These are phyloP conservation scores for Neolentinus lepideus DNA, from an alignment of 1,284 basidiomycete genomes.

Conservation along the genomic window DNA sequence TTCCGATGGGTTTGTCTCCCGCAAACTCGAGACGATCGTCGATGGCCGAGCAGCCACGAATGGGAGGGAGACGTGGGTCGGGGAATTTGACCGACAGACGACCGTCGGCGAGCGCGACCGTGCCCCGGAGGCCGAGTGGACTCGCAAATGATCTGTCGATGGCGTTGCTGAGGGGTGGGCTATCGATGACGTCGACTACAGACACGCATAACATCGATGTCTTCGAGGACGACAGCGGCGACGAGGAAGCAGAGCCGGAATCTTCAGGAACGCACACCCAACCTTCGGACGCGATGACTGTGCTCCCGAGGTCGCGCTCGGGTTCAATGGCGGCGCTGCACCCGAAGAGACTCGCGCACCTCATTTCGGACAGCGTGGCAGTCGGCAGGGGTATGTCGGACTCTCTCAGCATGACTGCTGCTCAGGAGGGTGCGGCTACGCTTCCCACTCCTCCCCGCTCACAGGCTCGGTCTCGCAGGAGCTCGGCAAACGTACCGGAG, in stretches of 20 bases:
- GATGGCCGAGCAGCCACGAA: conserved; percentile 9
- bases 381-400: conserved; percentile 28
- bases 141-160: background rate
- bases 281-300: background rate
- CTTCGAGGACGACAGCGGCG: conserved; percentile 5
- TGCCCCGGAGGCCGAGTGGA: background rate
- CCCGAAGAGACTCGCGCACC: background rate
- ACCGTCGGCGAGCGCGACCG: background rate
- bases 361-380: conserved; percentile 13
- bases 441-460: conserved; percentile 17
- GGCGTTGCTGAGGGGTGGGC: background rate
- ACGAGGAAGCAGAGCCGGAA: background rate
- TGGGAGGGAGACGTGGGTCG: no score
- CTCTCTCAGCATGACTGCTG: conserved; percentile 32
- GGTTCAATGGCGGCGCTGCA: conserved; percentile 3
- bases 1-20: conserved; percentile 33
- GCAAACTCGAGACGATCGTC: conserved; percentile 22
- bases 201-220: background rate
- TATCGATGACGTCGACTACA: background rate
- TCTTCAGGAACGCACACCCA: background rate
- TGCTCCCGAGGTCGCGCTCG: conserved; percentile 4
- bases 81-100: background rate
- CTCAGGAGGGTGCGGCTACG: background rate
- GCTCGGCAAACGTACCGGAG: background rate
- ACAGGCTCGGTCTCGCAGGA: conserved; percentile 3